Evolutionary conservation across 768 basidiomycete genomes (phyloP).

Genomic region (Boletus patriciae): DNA sequence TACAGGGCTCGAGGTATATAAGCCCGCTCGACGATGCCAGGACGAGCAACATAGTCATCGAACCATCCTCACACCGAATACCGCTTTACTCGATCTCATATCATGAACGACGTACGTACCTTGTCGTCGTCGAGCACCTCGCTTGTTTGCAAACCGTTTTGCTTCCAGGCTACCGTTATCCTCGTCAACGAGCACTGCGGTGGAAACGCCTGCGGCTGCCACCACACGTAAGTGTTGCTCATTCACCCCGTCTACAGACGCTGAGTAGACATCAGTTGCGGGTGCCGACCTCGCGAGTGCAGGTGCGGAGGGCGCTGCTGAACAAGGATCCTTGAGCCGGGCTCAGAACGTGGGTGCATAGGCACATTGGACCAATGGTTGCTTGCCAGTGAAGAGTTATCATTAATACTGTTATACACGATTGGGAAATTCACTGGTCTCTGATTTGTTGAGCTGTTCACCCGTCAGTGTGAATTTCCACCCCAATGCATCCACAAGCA

Average conservation of each 20-base stretch:
- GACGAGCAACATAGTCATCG: neutral
- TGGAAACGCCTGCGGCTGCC: neutral
- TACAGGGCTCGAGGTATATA: neutral
- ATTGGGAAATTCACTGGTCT: neutral
- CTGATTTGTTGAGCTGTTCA: conserved; percentile 26
- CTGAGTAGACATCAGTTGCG: neutral
- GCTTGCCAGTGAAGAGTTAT: neutral
- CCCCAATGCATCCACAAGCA: neutral
- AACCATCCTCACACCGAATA: neutral
- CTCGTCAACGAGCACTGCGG: neutral
- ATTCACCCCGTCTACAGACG: neutral
- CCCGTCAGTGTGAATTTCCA: neutral
- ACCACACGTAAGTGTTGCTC: neutral
- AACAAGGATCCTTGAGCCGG: neutral
- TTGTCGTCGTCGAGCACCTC: neutral
- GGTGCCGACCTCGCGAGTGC: neutral
- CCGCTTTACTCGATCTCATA: neutral
- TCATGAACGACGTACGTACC: neutral
- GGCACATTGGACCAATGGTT: neutral
- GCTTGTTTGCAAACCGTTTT: neutral
- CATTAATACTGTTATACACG: conserved; percentile 1
- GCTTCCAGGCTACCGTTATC: neutral
- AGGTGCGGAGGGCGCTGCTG: neutral
- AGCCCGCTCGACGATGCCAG: neutral
- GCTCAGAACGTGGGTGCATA: neutral